Conservation (phyloP, 73 alveolate species). For the Tetrahymena malaccensis region DNA sequence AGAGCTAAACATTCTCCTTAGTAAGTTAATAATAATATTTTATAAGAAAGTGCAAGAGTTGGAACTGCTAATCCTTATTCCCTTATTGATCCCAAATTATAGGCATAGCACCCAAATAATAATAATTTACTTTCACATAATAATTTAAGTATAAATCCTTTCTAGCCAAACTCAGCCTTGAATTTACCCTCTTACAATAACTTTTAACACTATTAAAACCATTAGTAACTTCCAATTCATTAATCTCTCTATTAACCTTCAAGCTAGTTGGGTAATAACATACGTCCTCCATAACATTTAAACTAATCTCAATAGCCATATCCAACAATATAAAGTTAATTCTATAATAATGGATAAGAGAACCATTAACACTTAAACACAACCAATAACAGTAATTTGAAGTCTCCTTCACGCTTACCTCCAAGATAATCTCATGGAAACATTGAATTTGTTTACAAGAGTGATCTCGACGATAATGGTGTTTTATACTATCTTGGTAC, state of each 20-base stretch:
- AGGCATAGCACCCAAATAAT: background rate
- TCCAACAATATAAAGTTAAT: background rate
- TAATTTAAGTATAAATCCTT: background rate
- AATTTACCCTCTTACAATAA: background rate
- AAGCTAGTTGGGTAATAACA: background rate
- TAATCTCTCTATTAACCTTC: background rate
- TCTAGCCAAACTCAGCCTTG: background rate
- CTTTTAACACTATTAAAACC: background rate
- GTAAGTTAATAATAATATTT: background rate
- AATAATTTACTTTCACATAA: background rate
- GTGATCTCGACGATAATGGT: slow-evolving; percentile 93
- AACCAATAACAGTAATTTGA: background rate
- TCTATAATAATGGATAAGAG: background rate
- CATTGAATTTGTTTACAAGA: background rate
- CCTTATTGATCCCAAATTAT: background rate
- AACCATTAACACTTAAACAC: background rate
- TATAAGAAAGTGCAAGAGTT: background rate
- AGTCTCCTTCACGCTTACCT: background rate
- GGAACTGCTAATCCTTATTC: background rate
- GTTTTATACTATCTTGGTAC: slow-evolving; percentile 85
- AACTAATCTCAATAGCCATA: background rate
- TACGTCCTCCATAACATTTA: background rate
- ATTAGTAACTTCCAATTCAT: background rate
- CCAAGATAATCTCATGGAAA: background rate
- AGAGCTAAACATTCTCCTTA: background rate